Base-by-base conservation (phyloP, 257 asterid genomes). In the Handroanthus guayacan region DNA sequence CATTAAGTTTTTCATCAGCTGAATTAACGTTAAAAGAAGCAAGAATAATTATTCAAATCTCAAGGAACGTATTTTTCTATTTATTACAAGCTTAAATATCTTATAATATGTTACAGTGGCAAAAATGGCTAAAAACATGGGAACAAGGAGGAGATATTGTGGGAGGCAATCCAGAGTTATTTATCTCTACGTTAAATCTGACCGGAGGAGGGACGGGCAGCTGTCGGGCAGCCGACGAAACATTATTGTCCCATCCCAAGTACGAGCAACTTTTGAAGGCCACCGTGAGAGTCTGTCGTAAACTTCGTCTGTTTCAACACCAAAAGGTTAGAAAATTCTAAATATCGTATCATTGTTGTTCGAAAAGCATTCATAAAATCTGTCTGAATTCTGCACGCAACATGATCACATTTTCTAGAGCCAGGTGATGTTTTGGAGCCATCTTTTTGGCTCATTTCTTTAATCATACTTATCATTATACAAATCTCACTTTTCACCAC, bases 61-160 rank as follows among this genome's bases (percentile, higher is more conserved):
- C 31, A 25, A 25, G 31, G 31, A 25, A 25, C 31, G 1, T 25
- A 25, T 25, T 25, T 25, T 25, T 25, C 1, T 25, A 25, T 25
- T 25, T 25, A 25, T 25, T 25, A 25, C 1, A 25, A 25, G 31
- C 1, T 25, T 25, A 25, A 25, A 25, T 25, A 25, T 25, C 31
- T 25, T 25, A 25, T 25, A 25, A 25, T 67, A n/a, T n/a, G 18
- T 52, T 70, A 18, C 48, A 95, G 99, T 95, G 99, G 99, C 73
- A 20, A 47, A 86, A 86, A 68, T 94, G 99, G 97, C 36, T 94
- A 78, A 77, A 69, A 17, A 81, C 62, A 1, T 81, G 81, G 71
- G 76, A 71, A 79, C 82, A 67, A 41, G 80, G 67, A 20, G 58
- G 62, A 4, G 72, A 67, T 5, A 34, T 10, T 41, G 62, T 80